These are phyloP conservation scores for Paraphoma sp. DNA, from an alignment of 2,329 filamentous ascomycete genomes.

Conservation along the genomic window DNA sequence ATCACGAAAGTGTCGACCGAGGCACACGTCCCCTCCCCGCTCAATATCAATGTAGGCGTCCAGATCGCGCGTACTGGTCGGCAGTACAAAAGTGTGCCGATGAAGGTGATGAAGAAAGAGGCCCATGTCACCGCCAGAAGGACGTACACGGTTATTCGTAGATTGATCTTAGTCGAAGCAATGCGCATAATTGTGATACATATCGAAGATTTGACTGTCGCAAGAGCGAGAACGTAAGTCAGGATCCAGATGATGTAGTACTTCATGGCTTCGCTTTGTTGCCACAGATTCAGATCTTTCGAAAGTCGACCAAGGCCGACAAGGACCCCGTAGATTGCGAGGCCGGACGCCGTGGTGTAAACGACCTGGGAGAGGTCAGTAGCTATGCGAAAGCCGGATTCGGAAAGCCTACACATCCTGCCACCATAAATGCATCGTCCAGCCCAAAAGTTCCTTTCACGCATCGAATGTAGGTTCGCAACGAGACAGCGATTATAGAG, in stretches of 20 bases:
- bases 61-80: slow-evolving; percentile 21
- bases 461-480: slow-evolving; percentile 23
- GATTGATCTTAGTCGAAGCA: slow-evolving; percentile 22
- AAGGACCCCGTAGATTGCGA: slow-evolving; percentile 22
- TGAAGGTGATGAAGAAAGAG: slow-evolving; percentile 29
- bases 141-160: slow-evolving; percentile 21
- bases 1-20: slow-evolving; percentile 25
- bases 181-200: slow-evolving; percentile 34
- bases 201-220: slow-evolving; percentile 29
- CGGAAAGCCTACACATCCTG: slow-evolving; percentile 15
- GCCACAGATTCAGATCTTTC: slow-evolving; percentile 26
- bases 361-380: slow-evolving; percentile 7
- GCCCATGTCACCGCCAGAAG: slow-evolving; percentile 25
- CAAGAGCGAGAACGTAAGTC: slow-evolving; percentile 29
- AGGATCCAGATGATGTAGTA: slow-evolving; percentile 36
- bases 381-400: too few relatives aligned
- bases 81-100: slow-evolving; percentile 26
- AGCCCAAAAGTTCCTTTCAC: slow-evolving; percentile 21
- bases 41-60: slow-evolving; percentile 17
- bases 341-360: slow-evolving; percentile 17
- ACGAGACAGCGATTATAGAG: slow-evolving; percentile 18
- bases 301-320: slow-evolving; percentile 26
- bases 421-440: slow-evolving; percentile 25
- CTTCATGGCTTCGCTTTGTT: slow-evolving; percentile 24
- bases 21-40: slow-evolving; percentile 20